These are phyloP conservation scores for Pseudogymnoascus sp. DNA, from an alignment of 2,329 filamentous ascomycete species.

Conservation along the genomic window DNA sequence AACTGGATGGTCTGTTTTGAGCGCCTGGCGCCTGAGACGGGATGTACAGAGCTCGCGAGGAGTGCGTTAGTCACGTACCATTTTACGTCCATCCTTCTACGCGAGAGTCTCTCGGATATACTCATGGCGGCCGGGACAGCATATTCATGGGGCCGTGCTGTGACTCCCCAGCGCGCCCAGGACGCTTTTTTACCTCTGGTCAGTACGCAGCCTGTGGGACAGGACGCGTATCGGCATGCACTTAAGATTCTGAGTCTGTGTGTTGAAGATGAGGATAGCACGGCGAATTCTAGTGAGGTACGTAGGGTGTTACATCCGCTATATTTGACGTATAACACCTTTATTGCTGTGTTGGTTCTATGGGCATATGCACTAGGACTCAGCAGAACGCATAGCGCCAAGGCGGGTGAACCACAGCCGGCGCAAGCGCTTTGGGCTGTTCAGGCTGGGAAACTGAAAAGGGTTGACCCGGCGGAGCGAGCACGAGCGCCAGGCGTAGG, in stretches of 20 bases:
- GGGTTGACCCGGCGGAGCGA: background rate
- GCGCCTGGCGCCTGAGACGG: conserved; percentile 12
- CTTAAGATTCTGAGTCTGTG: conserved; percentile 18
- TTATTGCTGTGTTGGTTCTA: conserved; percentile 3
- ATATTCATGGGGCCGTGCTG: conserved; percentile 18
- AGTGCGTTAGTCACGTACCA: conserved; percentile 18
- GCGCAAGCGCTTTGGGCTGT: background rate
- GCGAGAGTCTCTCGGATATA: conserved; percentile 18
- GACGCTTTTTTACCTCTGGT: conserved; percentile 17
- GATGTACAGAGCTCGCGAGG: conserved; percentile 14
- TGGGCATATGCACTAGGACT: conserved; percentile 7
- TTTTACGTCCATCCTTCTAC: conserved; percentile 17
- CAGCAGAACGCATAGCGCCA: background rate
- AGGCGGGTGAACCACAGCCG: background rate
- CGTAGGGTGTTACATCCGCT: conserved; percentile 3
- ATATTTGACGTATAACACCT: conserved; percentile 5
- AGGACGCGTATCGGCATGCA: conserved; percentile 18
- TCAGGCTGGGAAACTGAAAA: conserved; percentile 4
- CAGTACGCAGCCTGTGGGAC: conserved; percentile 16
- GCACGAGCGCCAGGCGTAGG: background rate
- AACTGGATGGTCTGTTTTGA: conserved; percentile 18
- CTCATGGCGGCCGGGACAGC: conserved; percentile 21
- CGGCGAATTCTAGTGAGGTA: background rate
- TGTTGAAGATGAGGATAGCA: conserved; percentile 12
- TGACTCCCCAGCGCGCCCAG: conserved; percentile 19